These are phyloP conservation scores for Gentiana macrophylla DNA, from an alignment of 257 asterid species.

Conservation along the genomic window DNA sequence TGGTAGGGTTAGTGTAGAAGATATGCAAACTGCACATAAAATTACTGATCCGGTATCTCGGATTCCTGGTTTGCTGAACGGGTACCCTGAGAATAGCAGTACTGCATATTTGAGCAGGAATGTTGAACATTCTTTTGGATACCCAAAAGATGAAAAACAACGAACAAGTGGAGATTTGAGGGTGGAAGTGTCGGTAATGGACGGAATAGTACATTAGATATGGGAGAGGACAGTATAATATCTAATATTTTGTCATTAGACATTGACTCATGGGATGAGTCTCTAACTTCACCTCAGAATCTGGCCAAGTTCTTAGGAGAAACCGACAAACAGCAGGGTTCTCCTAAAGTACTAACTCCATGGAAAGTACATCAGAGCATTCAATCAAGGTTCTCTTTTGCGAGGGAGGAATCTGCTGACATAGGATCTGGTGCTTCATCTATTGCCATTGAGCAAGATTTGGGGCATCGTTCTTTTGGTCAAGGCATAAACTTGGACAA, in stretches of 20 bases:
- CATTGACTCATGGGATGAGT: conserved; percentile 67
- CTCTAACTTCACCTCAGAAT: conserved; percentile 65
- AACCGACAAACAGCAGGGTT: conserved; percentile 35
- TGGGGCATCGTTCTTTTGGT: conserved; percentile 33
- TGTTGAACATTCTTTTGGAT: conserved; percentile 26
- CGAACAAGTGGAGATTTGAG: conserved; percentile 36
- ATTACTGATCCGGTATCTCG: conserved; percentile 35
- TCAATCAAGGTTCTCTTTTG: conserved; percentile 93
- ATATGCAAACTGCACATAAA: conserved; percentile 37
- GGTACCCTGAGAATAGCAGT: conserved; percentile 33
- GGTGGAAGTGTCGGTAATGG: conserved; percentile 26
- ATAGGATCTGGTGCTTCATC: conserved; percentile 34
- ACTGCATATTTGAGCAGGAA: conserved; percentile 24
- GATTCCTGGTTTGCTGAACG: conserved; percentile 20
- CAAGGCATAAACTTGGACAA: conserved; percentile 41
- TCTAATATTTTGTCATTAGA: conserved; percentile 79
- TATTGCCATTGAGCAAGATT: conserved; percentile 34
- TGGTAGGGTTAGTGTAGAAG: conserved; percentile 22
- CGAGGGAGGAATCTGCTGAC: conserved; percentile 53
- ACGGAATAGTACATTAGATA: conserved; percentile 19
- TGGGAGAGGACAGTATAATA: conserved; percentile 84
- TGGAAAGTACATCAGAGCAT: conserved; percentile 52
- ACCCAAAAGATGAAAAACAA: conserved; percentile 26
- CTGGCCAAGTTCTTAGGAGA: conserved; percentile 54
- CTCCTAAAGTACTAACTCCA: conserved; percentile 45